Base-by-base conservation (phyloP, 1,284 basidiomycete species). In the Xerocomus tenax region DNA sequence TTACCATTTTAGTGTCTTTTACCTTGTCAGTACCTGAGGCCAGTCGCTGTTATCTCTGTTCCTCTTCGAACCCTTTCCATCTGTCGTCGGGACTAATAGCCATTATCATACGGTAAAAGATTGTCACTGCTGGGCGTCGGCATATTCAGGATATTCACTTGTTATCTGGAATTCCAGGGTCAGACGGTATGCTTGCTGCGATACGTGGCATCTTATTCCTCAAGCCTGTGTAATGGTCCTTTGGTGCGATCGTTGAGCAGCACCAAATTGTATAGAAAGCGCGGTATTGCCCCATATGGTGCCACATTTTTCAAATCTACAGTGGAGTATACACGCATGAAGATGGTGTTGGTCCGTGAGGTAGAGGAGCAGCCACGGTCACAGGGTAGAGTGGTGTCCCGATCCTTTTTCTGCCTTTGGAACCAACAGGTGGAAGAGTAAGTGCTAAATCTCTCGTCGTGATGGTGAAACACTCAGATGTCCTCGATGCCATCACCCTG, bases 71-170 rank as follows among this genome's bases (percentile, higher is more conserved):
- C 54, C 69, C 32, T 54, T 73, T 23, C 75, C 75, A 28, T 59
- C 60, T 61, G 35, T 53, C 36, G 6, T 18, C 25, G 48, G 53
- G 36, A 39, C 45, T 23, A 50, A 46, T 48, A 28, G 5, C 16
- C 19, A 23, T 47, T 30, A 21, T 53, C 48, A 8, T 25, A 48
- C 21, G 8, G 40, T 15, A 48, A 34, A 47, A 41, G 46, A 42
- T 40, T 29, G 41, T 21, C 45, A 50, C 40, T 28, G 23, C 23
- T 43, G 28, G 41, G 42, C 48, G 26, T 60, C 70, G 2, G 71
- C 72, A 23, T 73, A n/a, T 81, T 82, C 62, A 70, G 78, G 52
- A 82, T 82, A 60, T 81, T 82, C 60, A 76, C 79, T 12, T 82
- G 77, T 58, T 67, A 73, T 39, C 66, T 69, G 21, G 54, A 59